Evolutionary conservation across 768 basidiomycete genomes (phyloP), one percentile per base, ranked within the genome.

Genomic region (Boletus subcaerulescens): DNA sequence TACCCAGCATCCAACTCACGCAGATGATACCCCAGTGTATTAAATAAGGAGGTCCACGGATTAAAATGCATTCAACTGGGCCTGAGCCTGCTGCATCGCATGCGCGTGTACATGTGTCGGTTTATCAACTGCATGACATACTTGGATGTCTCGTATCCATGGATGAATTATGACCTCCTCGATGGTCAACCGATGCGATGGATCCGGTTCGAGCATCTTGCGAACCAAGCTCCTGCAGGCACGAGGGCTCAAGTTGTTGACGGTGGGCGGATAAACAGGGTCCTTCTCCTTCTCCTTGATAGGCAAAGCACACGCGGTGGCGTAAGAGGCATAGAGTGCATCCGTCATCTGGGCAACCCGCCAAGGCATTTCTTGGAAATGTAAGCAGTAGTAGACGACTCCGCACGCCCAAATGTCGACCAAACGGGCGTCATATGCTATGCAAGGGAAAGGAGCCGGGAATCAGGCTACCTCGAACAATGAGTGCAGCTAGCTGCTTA

Each of bases 321-420:
- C 80, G 68, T 98, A 99, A 3, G 88, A 76, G 1, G 85, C 77
- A 71, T 93, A 99, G 11, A 96, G 81, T 10, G 79, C 71, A 68
- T 99, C 96, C 10, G 84, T 76, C 17, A 77, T 74, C 68, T 98
- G 95, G 33, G 96, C 96, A 3, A 89, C 91, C 55, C 95, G 89
- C 96, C 97, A 99, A 3, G 96, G 96, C 48, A 99, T 83, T 71
- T 99, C 96, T 70, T 93, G 90, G 78, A 97, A 97, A 72, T 93
- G 93, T 65, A 98, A 81, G 77, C 96, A 99, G 77, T 99, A 99
- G 75, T 96, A 98, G 62, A 99, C 95, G 61, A 99, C 84, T 17
- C 89, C 96, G 57, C 89, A 89, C 0, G 96, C 95, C 96, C 96
- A 99, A 54, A 99, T 90, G 67, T 99, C 96, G 61, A 98, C 97